Base-by-base conservation (phyloP, 169 alveolate species). In the Eimeria brunetti region DNA sequence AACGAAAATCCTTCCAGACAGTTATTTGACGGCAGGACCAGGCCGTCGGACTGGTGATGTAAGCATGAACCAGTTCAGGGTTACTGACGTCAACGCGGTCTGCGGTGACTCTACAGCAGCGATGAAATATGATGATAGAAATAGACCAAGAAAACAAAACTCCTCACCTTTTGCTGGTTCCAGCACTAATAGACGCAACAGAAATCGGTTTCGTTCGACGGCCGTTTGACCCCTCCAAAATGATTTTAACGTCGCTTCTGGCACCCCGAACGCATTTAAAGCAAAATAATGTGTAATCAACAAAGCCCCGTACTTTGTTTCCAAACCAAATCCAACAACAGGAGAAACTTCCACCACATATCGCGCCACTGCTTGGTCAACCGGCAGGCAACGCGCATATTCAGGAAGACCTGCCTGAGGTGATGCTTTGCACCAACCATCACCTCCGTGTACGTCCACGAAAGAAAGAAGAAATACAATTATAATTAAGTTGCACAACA, bases 21-120 rank as follows among this genome's bases (percentile, higher is more conserved):
- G 98, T 97, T 24, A 98, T 97, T 76, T 97, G 97, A 91, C 98
- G 98, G 91, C 99, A 98, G 41, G 97, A 94, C 99, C 99, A 98
- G 27, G 95, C 69, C n/a, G 97, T 97, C 83, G 98, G 95, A 85
- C 97, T 96, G 91, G 76, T 95, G 86, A 97, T 90, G 95, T 97
- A 96, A 64, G 97, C 64, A 88, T 98, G 98, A 49, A 98, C 96
- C 64, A 96, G 96, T 69, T 96, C 97, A 8, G 98, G 98, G 83
- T 97, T 98, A 41, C 98, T 98, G 33, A 97, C 97, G 60, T 97
- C 98, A 51, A 96, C 89, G 78, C 98, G 96, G 9, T 96, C 98
- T 12, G 97, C 97, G 56, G 86, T 94, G 84, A 96, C 78, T 75
- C 98, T 97, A 46, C 30, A 24, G 44, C 24, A 38, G 60, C 58